Conservation (phyloP, 352 stramenopile genomes). For the Pythium phragmiticola region DNA sequence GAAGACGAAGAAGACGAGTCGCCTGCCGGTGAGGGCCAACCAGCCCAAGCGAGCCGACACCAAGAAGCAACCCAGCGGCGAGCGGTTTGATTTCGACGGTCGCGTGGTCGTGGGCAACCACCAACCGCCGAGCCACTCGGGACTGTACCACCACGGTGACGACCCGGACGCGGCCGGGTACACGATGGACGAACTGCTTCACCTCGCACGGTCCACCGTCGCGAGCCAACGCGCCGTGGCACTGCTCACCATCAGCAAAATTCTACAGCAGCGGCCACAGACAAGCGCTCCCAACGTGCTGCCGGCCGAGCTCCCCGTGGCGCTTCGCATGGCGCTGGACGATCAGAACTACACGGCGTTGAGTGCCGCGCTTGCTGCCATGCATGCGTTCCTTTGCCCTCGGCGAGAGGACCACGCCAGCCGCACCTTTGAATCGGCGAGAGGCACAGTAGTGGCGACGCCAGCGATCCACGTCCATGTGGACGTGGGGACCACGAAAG, state of each 20-base stretch:
- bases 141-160: conserved; percentile 80
- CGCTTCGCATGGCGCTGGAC: conserved; percentile 32
- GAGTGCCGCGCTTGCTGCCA: conserved; percentile 25
- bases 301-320: conserved; percentile 27
- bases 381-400: conserved; percentile 30
- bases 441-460: conserved; percentile 8
- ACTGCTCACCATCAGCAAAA: conserved; percentile 58
- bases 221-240: conserved; percentile 71
- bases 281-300: conserved; percentile 22
- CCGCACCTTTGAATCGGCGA: conserved; percentile 5
- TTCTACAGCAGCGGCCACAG: conserved; percentile 39
- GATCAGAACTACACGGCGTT: conserved; percentile 39
- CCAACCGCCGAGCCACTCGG: conserved; percentile 46
- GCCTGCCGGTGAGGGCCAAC: conserved; percentile 17
- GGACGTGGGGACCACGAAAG: conserved; percentile 15
- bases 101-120: conserved; percentile 14
- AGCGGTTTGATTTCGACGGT: conserved; percentile 75
- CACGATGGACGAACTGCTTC: conserved; percentile 68
- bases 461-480: conserved; percentile 24
- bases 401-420: neutral
- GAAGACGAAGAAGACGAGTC: neutral
- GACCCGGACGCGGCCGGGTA: conserved; percentile 70
- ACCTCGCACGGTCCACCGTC: conserved; percentile 69
- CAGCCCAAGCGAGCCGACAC: conserved; percentile 19
- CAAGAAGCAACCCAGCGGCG: conserved; percentile 30